phyloP scores from a whole-genome alignment of 2,329 filamentous ascomycete species.

The Ceratocystis harringtonii region DNA sequence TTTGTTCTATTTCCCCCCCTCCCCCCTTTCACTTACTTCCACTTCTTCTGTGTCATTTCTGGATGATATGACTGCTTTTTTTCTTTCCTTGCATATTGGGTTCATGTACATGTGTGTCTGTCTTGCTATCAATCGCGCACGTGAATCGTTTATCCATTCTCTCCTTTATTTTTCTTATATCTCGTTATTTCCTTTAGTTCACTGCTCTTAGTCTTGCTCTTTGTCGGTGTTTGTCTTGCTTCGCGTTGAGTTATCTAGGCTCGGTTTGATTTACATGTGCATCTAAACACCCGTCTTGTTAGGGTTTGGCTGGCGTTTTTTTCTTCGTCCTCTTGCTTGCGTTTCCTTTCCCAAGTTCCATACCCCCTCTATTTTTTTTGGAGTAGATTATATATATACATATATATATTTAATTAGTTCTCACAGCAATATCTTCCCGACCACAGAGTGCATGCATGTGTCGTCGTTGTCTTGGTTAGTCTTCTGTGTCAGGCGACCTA shows the following conservation, averaged over 20 bases:
- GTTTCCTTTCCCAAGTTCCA: too few relatives aligned
- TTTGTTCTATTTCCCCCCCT: not conserved
- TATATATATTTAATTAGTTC: not conserved
- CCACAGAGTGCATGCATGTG: too few relatives aligned
- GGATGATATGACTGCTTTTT: not conserved
- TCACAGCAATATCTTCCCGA: not conserved
- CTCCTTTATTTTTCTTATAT: not conserved
- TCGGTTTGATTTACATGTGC: not conserved
- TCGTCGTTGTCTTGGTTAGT: not conserved
- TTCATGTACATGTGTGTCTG: not conserved
- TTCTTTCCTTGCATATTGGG: slow-evolving; percentile 2
- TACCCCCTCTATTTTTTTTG: not conserved
- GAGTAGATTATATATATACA: not conserved
- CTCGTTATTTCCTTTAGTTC: not conserved
- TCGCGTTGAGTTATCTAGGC: slow-evolving; percentile 9
- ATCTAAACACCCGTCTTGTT: not conserved
- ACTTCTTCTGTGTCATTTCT: not conserved
- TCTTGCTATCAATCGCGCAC: too few relatives aligned
- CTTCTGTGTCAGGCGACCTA: not conserved
- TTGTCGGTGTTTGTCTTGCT: slow-evolving; percentile 13
- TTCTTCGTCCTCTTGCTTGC: not conserved
- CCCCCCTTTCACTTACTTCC: not conserved
- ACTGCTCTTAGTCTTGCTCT: slow-evolving; percentile 12
- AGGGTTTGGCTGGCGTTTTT: not conserved
- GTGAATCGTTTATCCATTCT: not conserved